These are phyloP conservation scores for Torrubiellomyces zombiae DNA, from an alignment of 2,329 filamentous ascomycete species.

Conservation along the genomic window DNA sequence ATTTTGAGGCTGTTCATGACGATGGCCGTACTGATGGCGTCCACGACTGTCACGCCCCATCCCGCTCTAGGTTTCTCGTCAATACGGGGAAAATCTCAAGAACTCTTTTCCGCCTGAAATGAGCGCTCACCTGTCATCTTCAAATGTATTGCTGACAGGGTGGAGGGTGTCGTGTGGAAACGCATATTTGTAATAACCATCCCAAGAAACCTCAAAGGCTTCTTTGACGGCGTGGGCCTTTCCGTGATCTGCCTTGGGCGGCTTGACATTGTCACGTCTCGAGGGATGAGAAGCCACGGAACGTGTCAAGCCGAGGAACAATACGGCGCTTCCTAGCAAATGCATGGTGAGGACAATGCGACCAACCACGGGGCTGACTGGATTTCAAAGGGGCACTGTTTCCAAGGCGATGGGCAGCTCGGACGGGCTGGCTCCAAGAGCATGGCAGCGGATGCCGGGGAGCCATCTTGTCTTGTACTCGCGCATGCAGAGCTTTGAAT, in stretches of 20 bases:
- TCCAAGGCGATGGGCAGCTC: too few relatives aligned
- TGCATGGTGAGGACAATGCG: constrained; percentile 4
- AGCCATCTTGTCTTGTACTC: too few relatives aligned
- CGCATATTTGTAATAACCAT: constrained; percentile 56
- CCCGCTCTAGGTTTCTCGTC: constrained; percentile 40
- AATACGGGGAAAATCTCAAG: not conserved
- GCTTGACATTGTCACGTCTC: not conserved
- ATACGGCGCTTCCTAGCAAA: constrained; percentile 1
- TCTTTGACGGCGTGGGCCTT: constrained; percentile 46
- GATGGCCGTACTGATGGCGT: constrained; percentile 64
- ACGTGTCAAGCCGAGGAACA: constrained; percentile 4
- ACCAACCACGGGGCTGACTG: too few relatives aligned
- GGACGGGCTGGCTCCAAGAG: too few relatives aligned
- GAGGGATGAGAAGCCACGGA: too few relatives aligned
- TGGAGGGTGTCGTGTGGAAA: constrained; percentile 63
- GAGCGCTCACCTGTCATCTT: constrained; percentile 48
- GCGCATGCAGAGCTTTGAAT: too few relatives aligned
- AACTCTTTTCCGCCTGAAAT: not conserved
- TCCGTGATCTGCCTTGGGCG: constrained; percentile 14
- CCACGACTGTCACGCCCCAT: constrained; percentile 72
- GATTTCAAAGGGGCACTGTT: too few relatives aligned
- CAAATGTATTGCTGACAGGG: constrained; percentile 47
- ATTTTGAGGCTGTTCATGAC: constrained; percentile 56
- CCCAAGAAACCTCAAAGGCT: constrained; percentile 55
- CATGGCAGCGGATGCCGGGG: too few relatives aligned